phyloP scores from a whole-genome alignment of 2,329 filamentous ascomycete genomes.

The Aureobasidium leucospermi region DNA sequence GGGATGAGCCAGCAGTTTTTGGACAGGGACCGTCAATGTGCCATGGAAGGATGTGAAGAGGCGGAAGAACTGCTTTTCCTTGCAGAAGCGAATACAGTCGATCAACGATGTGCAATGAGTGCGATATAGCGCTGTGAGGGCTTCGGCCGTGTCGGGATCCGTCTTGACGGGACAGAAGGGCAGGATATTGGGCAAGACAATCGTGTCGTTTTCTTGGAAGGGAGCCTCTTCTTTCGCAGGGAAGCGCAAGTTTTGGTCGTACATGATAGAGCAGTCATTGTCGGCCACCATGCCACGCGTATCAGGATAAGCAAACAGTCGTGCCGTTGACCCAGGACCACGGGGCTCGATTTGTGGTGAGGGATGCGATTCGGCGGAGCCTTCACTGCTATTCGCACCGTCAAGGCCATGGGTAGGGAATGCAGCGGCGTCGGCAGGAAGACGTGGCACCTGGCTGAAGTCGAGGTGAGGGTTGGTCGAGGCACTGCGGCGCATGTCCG shows the following conservation, averaged over 20 bases:
- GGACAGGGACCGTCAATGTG: conserved; percentile 91
- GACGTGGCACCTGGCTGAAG: conserved; percentile 36
- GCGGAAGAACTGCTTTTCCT: conserved; percentile 93
- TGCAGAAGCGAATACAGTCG: conserved; percentile 92
- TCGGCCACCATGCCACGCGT: conserved; percentile 34
- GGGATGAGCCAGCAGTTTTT: conserved; percentile 79
- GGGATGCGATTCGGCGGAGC: conserved; percentile 24
- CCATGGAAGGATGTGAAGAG: conserved; percentile 93
- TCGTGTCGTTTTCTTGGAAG: conserved; percentile 58
- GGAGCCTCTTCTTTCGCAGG: conserved; percentile 49
- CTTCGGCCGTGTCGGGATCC: conserved; percentile 79
- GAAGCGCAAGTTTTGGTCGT: conserved; percentile 57
- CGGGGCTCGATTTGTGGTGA: conserved; percentile 23
- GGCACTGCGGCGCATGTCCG: conserved; percentile 21
- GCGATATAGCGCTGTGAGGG: conserved; percentile 78
- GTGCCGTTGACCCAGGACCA: conserved; percentile 35
- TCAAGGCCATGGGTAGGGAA: conserved; percentile 31
- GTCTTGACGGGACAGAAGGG: conserved; percentile 73
- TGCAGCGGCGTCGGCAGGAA: conserved; percentile 41
- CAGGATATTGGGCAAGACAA: conserved; percentile 80
- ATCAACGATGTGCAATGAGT: conserved; percentile 94
- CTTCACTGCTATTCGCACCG: conserved; percentile 16
- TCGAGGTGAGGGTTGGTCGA: conserved; percentile 27
- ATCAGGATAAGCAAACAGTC: conserved; percentile 41
- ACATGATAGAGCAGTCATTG: conserved; percentile 43